phyloP scores from a whole-genome alignment of 139 green algal genomes.

The Chlorokybus atmophyticus region DNA sequence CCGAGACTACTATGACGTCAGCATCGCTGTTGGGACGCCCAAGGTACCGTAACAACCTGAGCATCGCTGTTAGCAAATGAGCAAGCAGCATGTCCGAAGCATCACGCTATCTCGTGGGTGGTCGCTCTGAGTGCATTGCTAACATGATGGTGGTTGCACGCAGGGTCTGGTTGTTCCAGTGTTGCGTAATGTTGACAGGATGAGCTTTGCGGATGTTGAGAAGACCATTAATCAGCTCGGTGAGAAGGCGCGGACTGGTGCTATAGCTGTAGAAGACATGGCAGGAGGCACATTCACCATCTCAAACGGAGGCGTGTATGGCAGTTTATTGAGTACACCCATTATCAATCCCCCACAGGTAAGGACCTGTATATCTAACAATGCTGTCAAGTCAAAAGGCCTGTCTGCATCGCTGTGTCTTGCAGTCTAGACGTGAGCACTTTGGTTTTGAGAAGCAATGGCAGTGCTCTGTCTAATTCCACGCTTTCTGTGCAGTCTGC shows the following conservation, averaged over 20 bases:
- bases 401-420: no score
- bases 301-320: constrained; percentile 96
- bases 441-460: no score
- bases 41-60: constrained; percentile 25
- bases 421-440: no score
- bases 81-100: no score
- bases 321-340: constrained; percentile 81
- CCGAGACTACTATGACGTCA: constrained; percentile 69
- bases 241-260: constrained; percentile 87
- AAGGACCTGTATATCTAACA: constrained; percentile 1
- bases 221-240: constrained; percentile 74
- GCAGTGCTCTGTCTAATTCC: no score
- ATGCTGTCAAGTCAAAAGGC: no score
- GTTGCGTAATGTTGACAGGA: constrained; percentile 57
- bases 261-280: constrained; percentile 96
- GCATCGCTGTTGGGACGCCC: constrained; percentile 85
- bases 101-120: no score
- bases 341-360: constrained; percentile 98
- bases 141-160: no score
- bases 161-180: constrained; percentile 92
- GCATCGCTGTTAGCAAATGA: no score
- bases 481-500: constrained; percentile 34
- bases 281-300: constrained; percentile 98
- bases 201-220: constrained; percentile 87
- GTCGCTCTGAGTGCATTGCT: no score